phyloP scores from a whole-genome alignment of 306 rosid species.

The Ziziphus jujuba region DNA sequence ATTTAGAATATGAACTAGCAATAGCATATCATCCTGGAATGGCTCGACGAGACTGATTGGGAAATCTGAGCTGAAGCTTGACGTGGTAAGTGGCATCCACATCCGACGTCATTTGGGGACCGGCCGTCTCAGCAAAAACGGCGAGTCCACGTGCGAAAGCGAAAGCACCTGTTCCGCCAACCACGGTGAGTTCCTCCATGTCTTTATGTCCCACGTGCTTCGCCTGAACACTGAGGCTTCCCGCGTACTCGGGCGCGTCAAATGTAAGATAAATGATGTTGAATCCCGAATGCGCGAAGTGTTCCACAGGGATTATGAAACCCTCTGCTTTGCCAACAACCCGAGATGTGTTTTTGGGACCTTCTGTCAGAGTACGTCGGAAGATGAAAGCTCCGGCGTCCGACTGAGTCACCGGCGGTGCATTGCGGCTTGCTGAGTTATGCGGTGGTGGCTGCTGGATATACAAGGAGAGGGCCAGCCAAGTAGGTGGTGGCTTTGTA shows the following conservation, averaged over 20 bases:
- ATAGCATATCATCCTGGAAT: slow-evolving; percentile 27
- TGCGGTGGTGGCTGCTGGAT: slow-evolving; percentile 54
- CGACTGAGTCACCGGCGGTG: slow-evolving; percentile 15
- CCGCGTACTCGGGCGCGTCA: slow-evolving; percentile 54
- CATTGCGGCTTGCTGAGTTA: slow-evolving; percentile 16
- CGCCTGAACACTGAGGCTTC: slow-evolving; percentile 68
- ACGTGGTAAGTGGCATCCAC: slow-evolving; percentile 49
- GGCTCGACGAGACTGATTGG: slow-evolving; percentile 31
- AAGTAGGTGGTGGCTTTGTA: slow-evolving; percentile 37
- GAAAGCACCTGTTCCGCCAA: slow-evolving; percentile 87
- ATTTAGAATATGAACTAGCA: no score
- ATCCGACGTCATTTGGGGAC: not conserved
- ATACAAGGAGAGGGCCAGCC: slow-evolving; percentile 74
- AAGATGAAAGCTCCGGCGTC: slow-evolving; percentile 57
- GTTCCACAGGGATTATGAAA: slow-evolving; percentile 61
- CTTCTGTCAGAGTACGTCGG: slow-evolving; percentile 61
- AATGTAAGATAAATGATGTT: slow-evolving; percentile 71
- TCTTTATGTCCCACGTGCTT: slow-evolving; percentile 34
- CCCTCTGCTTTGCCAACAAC: slow-evolving; percentile 70
- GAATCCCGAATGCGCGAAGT: slow-evolving; percentile 60
- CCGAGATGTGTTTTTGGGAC: slow-evolving; percentile 66
- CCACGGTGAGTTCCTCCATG: slow-evolving; percentile 46
- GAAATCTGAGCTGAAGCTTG: slow-evolving; percentile 60
- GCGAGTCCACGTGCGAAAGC: slow-evolving; percentile 90
- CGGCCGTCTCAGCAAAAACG: slow-evolving; percentile 39